phyloP scores from a whole-genome alignment of 1,284 basidiomycete species.

The Leccinum fallax region DNA sequence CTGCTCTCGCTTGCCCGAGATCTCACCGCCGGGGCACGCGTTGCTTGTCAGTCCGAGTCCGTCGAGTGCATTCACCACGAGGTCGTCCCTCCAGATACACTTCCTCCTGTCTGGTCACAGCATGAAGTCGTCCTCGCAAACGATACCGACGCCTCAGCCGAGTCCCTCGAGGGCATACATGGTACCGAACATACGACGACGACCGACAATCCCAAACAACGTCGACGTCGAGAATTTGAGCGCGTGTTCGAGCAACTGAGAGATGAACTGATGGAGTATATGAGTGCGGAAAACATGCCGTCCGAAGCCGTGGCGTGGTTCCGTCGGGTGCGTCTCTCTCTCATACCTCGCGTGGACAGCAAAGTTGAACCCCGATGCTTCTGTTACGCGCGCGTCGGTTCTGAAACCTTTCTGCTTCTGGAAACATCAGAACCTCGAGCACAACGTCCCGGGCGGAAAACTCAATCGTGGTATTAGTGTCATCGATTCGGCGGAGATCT shows the following conservation, averaged over 20 bases:
- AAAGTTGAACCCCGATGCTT: slow-evolving; percentile 85
- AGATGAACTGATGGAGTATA: slow-evolving; percentile 45
- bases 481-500: slow-evolving; percentile 90
- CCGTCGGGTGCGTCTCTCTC: slow-evolving; percentile 44
- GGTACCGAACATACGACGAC: slow-evolving; percentile 5
- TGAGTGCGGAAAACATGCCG: slow-evolving; percentile 59
- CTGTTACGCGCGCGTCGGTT: slow-evolving; percentile 76
- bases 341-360: background rate
- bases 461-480: slow-evolving; percentile 96
- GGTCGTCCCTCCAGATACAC: background rate
- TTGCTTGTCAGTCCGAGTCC: background rate
- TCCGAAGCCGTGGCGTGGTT: slow-evolving; percentile 67
- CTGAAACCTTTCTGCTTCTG: slow-evolving; percentile 64
- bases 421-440: slow-evolving; percentile 74
- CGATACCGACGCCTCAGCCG: background rate
- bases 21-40: background rate
- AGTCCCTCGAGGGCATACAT: background rate
- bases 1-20: background rate
- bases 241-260: slow-evolving; percentile 33
- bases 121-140: background rate
- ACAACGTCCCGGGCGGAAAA: slow-evolving; percentile 96
- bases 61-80: background rate
- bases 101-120: background rate
- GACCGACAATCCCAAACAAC: slow-evolving; percentile 24
- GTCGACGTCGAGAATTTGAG: slow-evolving; percentile 32